Evolutionary conservation across 306 rosid genomes (phyloP).

Genomic region (Quercus variabilis): DNA sequence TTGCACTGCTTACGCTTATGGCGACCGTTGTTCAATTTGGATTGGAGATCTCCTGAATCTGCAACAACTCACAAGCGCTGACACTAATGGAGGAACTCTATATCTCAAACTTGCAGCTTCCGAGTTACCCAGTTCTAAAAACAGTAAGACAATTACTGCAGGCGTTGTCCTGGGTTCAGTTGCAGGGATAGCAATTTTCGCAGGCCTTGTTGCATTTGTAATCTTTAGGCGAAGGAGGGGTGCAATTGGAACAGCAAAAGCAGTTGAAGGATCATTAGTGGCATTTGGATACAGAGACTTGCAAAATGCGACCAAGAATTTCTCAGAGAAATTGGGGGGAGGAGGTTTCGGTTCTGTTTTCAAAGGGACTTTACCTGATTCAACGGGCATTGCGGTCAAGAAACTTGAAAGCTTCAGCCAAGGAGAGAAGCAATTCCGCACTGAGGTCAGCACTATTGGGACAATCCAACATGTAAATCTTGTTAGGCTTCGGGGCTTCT

Average conservation of each 20-base stretch:
- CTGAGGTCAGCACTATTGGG: conserved; percentile 76
- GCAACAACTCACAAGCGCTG: conserved; percentile 35
- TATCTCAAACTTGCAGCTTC: conserved; percentile 56
- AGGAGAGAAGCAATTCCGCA: conserved; percentile 82
- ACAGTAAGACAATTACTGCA: conserved; percentile 8
- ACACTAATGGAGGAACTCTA: conserved; percentile 31
- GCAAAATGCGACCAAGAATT: conserved; percentile 54
- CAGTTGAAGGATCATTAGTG: conserved; percentile 38
- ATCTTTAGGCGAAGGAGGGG: conserved; percentile 25
- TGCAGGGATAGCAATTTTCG: conserved; percentile 20
- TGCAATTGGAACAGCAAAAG: conserved; percentile 20
- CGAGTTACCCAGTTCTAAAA: conserved; percentile 27
- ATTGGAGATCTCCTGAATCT: conserved; percentile 27
- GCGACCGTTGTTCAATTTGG: conserved; percentile 43
- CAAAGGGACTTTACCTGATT: conserved; percentile 65
- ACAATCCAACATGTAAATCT: conserved; percentile 84
- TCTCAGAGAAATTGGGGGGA: conserved; percentile 80
- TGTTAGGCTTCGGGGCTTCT: conserved; percentile 84
- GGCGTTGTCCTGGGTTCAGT: conserved; percentile 34
- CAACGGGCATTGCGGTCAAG: conserved; percentile 70
- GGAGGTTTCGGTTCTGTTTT: conserved; percentile 90
- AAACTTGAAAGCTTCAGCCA: conserved; percentile 69
- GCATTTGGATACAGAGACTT: conserved; percentile 49
- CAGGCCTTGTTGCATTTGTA: conserved; percentile 28
- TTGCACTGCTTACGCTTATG: conserved; percentile 40